A percentile compares a stretch with the other conserved stretches of the same genome.
phyloP scores from a whole-genome alignment of 116 monocot species.

The Phalaenopsis hybrid region DNA sequence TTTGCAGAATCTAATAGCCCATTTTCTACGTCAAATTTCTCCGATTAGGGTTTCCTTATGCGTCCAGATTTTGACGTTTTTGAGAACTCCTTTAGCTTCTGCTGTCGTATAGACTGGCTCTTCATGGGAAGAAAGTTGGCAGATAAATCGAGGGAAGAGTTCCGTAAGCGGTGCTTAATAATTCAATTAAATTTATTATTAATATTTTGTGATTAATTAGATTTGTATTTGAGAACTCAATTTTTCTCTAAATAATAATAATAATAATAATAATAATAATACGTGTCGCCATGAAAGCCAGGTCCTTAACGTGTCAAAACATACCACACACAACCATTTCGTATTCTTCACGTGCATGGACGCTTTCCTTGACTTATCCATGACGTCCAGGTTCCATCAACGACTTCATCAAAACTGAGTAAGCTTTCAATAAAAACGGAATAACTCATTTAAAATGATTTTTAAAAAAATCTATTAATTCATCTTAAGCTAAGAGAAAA shows the following conservation, averaged over 20 bases:
- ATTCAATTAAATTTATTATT: no score
- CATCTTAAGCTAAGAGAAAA: no score
- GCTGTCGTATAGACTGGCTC: not conserved
- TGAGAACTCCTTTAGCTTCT: not conserved
- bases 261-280: not conserved
- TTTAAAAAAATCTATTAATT: no score
- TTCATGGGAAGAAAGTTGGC: not conserved
- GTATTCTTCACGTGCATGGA: conserved; percentile 12
- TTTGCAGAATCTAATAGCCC: no score
- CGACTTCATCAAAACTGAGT: not conserved
- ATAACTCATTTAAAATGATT: no score
- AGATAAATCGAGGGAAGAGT: not conserved
- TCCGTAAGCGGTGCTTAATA: no score
- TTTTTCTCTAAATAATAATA: no score
- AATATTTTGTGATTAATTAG: no score
- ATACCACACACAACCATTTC: not conserved
- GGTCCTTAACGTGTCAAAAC: not conserved
- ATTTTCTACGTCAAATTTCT: not conserved
- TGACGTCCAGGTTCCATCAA: not conserved
- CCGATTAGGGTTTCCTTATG: not conserved
- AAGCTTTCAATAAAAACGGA: not conserved
- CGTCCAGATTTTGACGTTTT: conserved; percentile 1
- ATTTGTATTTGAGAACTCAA: no score
- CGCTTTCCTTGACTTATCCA: conserved; percentile 10
- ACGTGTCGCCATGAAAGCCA: not conserved